These are phyloP conservation scores for Penicillium antarcticum DNA, from an alignment of 495 filamentous ascomycete species.

Conservation along the genomic window DNA sequence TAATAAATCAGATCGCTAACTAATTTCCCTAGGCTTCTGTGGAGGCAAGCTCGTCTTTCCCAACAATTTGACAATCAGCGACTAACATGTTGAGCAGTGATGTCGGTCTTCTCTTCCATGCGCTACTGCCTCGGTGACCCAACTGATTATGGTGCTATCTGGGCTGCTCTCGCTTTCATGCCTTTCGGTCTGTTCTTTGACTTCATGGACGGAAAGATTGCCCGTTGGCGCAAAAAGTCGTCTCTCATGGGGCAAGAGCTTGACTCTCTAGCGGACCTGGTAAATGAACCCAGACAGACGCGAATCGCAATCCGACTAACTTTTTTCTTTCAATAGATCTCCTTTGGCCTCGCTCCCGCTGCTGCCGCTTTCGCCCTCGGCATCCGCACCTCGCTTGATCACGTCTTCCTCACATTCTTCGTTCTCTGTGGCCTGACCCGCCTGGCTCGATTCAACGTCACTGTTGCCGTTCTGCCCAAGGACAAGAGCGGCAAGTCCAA, in stretches of 20 bases:
- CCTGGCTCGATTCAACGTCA: constrained; percentile 96
- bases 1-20: constrained; percentile 15
- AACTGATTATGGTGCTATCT: constrained; percentile 61
- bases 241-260: constrained; percentile 97
- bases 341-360: constrained; percentile 91
- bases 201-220: constrained; percentile 96
- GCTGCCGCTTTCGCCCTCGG: constrained; percentile 85
- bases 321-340: constrained; percentile 59
- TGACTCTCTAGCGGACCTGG: constrained; percentile 94
- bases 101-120: constrained; percentile 94
- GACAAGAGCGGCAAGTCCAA: constrained; percentile 84
- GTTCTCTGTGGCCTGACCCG: constrained; percentile 93
- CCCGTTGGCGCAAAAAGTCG: constrained; percentile 91
- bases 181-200: constrained; percentile 97
- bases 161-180: constrained; percentile 80
- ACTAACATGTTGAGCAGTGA: constrained; percentile 50
- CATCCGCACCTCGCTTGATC: constrained; percentile 81
- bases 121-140: constrained; percentile 85
- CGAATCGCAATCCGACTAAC: constrained; percentile 1
- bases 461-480: constrained; percentile 81
- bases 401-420: constrained; percentile 81
- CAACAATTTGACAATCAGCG: constrained; percentile 1
- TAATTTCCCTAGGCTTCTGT: constrained; percentile 43
- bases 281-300: constrained; percentile 35
- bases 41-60: constrained; percentile 39